Evolutionary conservation across 345 rosid genomes (phyloP), one percentile per base, ranked within the genome.

Genomic region (Aquilaria malaccensis): DNA sequence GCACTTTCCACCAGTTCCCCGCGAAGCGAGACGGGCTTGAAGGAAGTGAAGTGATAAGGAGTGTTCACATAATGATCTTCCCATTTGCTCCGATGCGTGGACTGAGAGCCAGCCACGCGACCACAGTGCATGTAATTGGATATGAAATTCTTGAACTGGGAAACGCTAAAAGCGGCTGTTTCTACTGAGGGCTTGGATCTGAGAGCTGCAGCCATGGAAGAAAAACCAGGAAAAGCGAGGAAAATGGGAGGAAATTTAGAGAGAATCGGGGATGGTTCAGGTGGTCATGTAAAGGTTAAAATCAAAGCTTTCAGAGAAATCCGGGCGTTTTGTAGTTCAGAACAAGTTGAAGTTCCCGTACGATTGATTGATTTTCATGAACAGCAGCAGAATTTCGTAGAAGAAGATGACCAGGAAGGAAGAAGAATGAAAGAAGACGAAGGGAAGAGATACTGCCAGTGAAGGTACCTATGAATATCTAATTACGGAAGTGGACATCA

Each of bases 201-300:
- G 67, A 94, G 79, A 43, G 84, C 95, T 6, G 86, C 83, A 30
- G 90, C 95, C 88, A 86, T 86, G 49, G 53, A 57, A 66, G 65
- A 43, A 63, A 49, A 46, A 55, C 15, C 37, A 64, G 13, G n/a
- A 50, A 64, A 50, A 45, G 55, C 32, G 13, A 67, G 61, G 68
- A 31, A 50, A 13, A 7, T 32, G 56, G 4, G 11, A 47, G 32
- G 13, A 13, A 45, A 13, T 12, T 37, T 37, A 59, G 3, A 3
- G 13, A 13, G 12, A 30, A 30, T 56, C 43, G 60, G 45, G 52
- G 30, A 59, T 30, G 13, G 30, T 69, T 51, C 41, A 43, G 13
- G 58, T 10, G 64, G 11, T 45, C 64, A 61, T 58, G 37, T 9
- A 43, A 63, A 45, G 60, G 58, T 65, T 48, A 67, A 63, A 53